Conservation (phyloP, 495 filamentous ascomycete genomes). For the Aspergillus kassunensis region DNA sequence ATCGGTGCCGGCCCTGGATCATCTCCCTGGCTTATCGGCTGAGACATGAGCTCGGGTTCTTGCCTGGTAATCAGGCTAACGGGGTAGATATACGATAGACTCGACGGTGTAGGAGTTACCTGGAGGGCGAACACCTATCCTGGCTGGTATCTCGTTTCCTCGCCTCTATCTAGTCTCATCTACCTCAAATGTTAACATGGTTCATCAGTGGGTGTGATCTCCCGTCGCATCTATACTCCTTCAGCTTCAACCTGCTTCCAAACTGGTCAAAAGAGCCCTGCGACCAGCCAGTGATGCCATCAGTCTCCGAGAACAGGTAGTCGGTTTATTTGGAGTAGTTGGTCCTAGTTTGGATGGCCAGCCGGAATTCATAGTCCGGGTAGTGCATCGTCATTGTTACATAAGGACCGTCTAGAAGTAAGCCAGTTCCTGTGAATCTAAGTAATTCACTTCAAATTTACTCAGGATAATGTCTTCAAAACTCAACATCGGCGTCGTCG, state of each 20-base stretch:
- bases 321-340: too few relatives aligned
- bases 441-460: too few relatives aligned
- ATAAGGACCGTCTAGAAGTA: too few relatives aligned
- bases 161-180: conserved; percentile 18
- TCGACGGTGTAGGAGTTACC: conserved; percentile 54
- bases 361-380: too few relatives aligned
- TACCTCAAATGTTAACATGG: not conserved
- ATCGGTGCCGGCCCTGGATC: conserved; percentile 55
- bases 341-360: too few relatives aligned
- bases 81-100: conserved; percentile 49
- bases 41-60: conserved; percentile 49
- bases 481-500: conserved; percentile 46
- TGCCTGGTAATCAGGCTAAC: not conserved
- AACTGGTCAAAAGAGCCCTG: conserved; percentile 51
- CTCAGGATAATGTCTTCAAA: too few relatives aligned
- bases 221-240: conserved; percentile 50
- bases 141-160: conserved; percentile 20
- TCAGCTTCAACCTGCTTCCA: conserved; percentile 52
- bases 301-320: too few relatives aligned
- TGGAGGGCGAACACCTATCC: conserved; percentile 60
- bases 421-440: too few relatives aligned
- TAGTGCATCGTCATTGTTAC: too few relatives aligned
- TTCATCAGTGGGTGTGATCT: conserved; percentile 32
- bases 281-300: conserved; percentile 42
- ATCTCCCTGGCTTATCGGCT: conserved; percentile 55